Evolutionary conservation across 768 basidiomycete species (phyloP).

Genomic region (Amanita jacksonii): DNA sequence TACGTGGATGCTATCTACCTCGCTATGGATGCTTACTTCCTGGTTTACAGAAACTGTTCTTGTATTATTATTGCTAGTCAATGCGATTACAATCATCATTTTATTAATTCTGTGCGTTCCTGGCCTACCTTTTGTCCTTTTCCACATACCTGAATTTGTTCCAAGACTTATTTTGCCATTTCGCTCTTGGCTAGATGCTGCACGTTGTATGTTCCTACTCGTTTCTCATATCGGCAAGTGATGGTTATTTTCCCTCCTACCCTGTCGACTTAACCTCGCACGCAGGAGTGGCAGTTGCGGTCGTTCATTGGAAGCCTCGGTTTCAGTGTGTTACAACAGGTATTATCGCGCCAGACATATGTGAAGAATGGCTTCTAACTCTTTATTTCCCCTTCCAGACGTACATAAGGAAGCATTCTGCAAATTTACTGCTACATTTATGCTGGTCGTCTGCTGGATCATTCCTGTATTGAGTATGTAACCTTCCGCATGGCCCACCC

Average conservation of each 20-base stretch:
- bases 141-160: not conserved
- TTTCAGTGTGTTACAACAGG: constrained; percentile 37
- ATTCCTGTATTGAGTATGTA: constrained; percentile 40
- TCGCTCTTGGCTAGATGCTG: constrained; percentile 44
- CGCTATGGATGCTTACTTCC: not conserved
- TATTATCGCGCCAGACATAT: too few relatives aligned
- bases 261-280: constrained; percentile 4
- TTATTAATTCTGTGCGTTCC: constrained; percentile 32
- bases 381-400: constrained; percentile 23
- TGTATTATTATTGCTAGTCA: constrained; percentile 30
- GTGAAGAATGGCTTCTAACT: too few relatives aligned
- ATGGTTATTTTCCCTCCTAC: not conserved
- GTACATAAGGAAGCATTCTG: constrained; percentile 35
- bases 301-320: constrained; percentile 30
- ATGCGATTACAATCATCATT: constrained; percentile 30
- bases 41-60: constrained; percentile 32
- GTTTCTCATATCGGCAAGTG: constrained; percentile 36
- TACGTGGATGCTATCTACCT: constrained; percentile 12
- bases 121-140: constrained; percentile 6
- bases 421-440: constrained; percentile 35
- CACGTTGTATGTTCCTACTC: constrained; percentile 37
- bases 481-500: constrained; percentile 8
- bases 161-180: constrained; percentile 37
- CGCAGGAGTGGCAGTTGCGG: constrained; percentile 33
- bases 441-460: constrained; percentile 44